These are phyloP conservation scores for Colletotrichum incanum DNA, from an alignment of 2,329 filamentous ascomycete species.

Conservation along the genomic window DNA sequence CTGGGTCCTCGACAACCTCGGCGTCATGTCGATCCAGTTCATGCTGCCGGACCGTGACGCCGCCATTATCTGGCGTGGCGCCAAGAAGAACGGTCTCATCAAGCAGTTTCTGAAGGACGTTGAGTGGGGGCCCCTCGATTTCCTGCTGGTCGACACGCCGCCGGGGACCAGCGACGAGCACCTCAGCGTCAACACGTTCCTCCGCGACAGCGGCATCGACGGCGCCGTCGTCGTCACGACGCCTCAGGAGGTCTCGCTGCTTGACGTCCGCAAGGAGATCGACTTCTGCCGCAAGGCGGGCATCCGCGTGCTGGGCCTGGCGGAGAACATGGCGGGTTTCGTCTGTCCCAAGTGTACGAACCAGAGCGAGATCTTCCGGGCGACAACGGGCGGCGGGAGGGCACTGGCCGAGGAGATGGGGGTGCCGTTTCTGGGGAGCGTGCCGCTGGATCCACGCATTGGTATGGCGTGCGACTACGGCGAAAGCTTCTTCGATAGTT, in stretches of 20 bases:
- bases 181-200: slow-evolving; percentile 90
- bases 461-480: slow-evolving; percentile 98
- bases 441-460: slow-evolving; percentile 93
- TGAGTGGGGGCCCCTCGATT: slow-evolving; percentile 96
- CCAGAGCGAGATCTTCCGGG: slow-evolving; percentile 87
- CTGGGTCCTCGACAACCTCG: slow-evolving; percentile 94
- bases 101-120: slow-evolving; percentile 99
- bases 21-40: slow-evolving; percentile 98
- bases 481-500: slow-evolving; percentile 96
- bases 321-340: slow-evolving; percentile 98
- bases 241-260: slow-evolving; percentile 91
- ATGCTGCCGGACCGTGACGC: slow-evolving; percentile 96
- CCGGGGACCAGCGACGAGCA: slow-evolving; percentile 97
- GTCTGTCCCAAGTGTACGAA: slow-evolving; percentile 94
- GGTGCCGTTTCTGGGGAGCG: slow-evolving; percentile 89
- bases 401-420: slow-evolving; percentile 87
- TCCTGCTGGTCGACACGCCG: slow-evolving; percentile 93
- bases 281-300: slow-evolving; percentile 97
- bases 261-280: slow-evolving; percentile 97
- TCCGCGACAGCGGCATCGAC: slow-evolving; percentile 93
- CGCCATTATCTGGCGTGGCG: slow-evolving; percentile 96
- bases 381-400: slow-evolving; percentile 90
- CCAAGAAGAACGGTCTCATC: slow-evolving; percentile 98
- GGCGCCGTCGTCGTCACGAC: slow-evolving; percentile 95
- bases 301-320: slow-evolving; percentile 88